phyloP scores from a whole-genome alignment of 2,329 filamentous ascomycete species.

The Aspergillus neoniger region DNA sequence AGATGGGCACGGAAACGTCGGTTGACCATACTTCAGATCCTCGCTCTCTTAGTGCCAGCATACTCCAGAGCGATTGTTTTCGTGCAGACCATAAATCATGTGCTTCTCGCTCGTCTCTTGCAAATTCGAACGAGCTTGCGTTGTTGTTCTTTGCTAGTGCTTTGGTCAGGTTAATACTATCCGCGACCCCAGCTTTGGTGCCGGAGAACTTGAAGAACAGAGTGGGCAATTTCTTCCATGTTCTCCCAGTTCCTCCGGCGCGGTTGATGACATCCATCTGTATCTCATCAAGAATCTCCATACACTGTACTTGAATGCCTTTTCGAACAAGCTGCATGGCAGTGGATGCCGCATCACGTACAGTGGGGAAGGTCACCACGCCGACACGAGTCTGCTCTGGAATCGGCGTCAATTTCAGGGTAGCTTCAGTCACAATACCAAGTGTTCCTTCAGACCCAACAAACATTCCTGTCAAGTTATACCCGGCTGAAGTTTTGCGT shows the following conservation, averaged over 20 bases:
- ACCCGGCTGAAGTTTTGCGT: conserved; percentile 69
- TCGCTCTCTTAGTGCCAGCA: conserved; percentile 58
- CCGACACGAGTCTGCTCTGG: conserved; percentile 67
- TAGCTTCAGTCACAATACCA: conserved; percentile 70
- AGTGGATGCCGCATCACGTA: conserved; percentile 64
- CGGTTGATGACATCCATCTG: conserved; percentile 68
- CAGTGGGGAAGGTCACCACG: conserved; percentile 60
- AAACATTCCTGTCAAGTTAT: conserved; percentile 70
- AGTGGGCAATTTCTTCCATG: conserved; percentile 44
- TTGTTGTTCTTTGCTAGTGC: conserved; percentile 65
- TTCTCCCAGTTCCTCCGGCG: conserved; percentile 60
- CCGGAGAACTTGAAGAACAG: conserved; percentile 66
- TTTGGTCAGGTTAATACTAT: conserved; percentile 72
- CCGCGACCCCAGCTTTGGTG: conserved; percentile 72
- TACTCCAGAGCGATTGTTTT: conserved; percentile 63
- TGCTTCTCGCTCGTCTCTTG: conserved; percentile 55
- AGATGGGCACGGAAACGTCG: conserved; percentile 63
- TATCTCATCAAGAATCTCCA: conserved; percentile 64
- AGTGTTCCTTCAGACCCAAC: conserved; percentile 71
- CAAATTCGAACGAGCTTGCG: conserved; percentile 58
- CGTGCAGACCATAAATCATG: conserved; percentile 62
- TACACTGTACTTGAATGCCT: conserved; percentile 67
- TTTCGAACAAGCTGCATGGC: conserved; percentile 65
- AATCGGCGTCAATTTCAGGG: conserved; percentile 66
- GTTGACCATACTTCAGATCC: conserved; percentile 63